Evolutionary conservation across 176 grass and related monocot genomes (phyloP).

Genomic region (Avena sativa): DNA sequence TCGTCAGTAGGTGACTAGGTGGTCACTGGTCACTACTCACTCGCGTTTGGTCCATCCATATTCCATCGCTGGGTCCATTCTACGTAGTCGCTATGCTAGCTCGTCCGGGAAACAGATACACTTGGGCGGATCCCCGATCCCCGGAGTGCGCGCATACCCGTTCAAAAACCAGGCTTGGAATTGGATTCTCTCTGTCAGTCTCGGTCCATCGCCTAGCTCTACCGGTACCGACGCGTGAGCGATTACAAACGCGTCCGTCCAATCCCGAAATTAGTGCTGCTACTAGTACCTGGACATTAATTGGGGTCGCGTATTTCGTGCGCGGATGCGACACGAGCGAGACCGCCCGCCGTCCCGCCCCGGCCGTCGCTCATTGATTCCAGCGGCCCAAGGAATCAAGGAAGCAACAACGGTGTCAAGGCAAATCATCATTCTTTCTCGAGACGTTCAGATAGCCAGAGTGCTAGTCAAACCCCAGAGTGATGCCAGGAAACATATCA

Average conservation of each 20-base stretch:
- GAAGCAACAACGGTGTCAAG: constrained; percentile 17
- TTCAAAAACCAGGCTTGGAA: background rate
- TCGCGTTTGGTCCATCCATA: background rate
- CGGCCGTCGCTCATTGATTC: background rate
- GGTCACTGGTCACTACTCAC: background rate
- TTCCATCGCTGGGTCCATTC: background rate
- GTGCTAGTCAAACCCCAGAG: background rate
- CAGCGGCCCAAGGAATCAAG: constrained; percentile 5
- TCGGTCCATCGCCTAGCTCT: background rate
- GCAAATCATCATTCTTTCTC: background rate
- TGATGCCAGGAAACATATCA: background rate
- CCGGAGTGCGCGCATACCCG: background rate
- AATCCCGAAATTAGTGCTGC: background rate
- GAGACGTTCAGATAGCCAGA: background rate
- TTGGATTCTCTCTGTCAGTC: background rate
- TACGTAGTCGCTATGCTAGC: no score
- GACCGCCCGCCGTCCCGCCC: background rate
- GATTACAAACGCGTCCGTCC: background rate
- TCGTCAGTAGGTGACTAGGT: background rate
- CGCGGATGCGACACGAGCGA: background rate
- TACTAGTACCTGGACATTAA: background rate
- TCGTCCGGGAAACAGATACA: background rate
- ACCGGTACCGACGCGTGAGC: background rate
- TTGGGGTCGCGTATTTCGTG: background rate
- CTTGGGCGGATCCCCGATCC: background rate